phyloP scores from a whole-genome alignment of 2,329 filamentous ascomycete genomes.

The Septoria linicola region DNA sequence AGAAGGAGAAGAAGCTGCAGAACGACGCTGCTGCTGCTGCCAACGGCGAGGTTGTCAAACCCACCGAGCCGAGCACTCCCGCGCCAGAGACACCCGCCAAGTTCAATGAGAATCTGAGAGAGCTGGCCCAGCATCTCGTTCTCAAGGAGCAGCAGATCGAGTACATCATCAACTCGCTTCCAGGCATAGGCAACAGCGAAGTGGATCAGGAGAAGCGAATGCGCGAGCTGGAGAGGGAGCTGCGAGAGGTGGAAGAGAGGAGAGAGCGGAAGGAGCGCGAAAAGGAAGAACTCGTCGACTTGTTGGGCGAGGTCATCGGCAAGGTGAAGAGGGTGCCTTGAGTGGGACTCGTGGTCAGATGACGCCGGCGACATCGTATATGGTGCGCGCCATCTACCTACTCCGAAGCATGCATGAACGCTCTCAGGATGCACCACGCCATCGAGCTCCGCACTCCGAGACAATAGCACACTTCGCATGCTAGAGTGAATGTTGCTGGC shows the following conservation, averaged over 20 bases:
- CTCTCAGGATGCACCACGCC: no score
- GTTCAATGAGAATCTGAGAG: slow-evolving; percentile 66
- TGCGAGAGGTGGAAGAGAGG: slow-evolving; percentile 46
- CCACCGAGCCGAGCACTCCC: slow-evolving; percentile 43
- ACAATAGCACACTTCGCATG: not conserved
- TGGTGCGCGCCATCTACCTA: not conserved
- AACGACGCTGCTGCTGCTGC: slow-evolving; percentile 22
- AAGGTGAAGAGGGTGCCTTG: slow-evolving; percentile 39
- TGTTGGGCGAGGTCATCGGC: slow-evolving; percentile 51
- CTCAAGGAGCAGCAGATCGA: slow-evolving; percentile 83
- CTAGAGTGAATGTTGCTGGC: no score
- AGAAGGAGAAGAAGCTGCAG: slow-evolving; percentile 11
- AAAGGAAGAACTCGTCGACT: slow-evolving; percentile 43
- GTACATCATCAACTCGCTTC: slow-evolving; percentile 69
- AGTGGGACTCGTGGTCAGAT: no score
- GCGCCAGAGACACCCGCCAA: slow-evolving; percentile 62
- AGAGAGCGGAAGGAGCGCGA: slow-evolving; percentile 43
- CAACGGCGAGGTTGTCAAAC: slow-evolving; percentile 7
- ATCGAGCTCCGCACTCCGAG: no score
- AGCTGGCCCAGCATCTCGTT: slow-evolving; percentile 74
- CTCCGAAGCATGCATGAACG: no score
- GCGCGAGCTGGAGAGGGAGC: slow-evolving; percentile 44
- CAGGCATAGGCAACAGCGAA: slow-evolving; percentile 76
- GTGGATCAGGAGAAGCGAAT: slow-evolving; percentile 68
- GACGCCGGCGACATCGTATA: not conserved